Conservation (phyloP, 2,329 filamentous ascomycete species). For the Trichophaea hybrida region DNA sequence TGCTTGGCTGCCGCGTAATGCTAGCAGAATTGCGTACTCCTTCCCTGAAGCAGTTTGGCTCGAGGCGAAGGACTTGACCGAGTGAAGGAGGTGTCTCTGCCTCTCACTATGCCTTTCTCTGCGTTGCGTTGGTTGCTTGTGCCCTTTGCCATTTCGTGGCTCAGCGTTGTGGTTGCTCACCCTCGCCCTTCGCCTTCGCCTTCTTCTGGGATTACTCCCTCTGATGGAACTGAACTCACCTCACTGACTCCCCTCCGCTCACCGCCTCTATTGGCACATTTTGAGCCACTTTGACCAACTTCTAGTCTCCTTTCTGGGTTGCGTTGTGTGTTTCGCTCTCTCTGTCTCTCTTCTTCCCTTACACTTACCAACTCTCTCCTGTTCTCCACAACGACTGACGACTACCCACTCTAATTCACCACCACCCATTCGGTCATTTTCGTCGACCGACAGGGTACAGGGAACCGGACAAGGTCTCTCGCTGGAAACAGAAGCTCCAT, state of each 20-base stretch:
- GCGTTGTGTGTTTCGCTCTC: not conserved
- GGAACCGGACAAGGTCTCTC: slow-evolving; percentile 31
- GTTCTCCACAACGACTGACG: slow-evolving; percentile 6
- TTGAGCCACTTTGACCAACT: too few species aligned
- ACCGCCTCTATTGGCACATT: too few species aligned
- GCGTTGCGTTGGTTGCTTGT: too few species aligned
- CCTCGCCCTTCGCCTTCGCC: not conserved
- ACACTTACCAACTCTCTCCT: slow-evolving; percentile 24
- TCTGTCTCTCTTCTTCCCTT: not conserved
- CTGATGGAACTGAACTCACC: too few species aligned
- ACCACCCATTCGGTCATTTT: slow-evolving; percentile 21
- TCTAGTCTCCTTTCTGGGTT: not conserved
- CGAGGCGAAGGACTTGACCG: not conserved
- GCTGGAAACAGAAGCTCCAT: slow-evolving; percentile 29
- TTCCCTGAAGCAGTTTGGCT: not conserved
- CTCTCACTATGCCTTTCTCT: too few species aligned
- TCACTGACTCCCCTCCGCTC: too few species aligned
- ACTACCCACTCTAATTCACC: slow-evolving; percentile 9
- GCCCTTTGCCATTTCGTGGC: too few species aligned
- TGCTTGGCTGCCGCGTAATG: slow-evolving; percentile 2
- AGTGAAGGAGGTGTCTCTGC: not conserved
- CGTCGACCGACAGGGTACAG: slow-evolving; percentile 34
- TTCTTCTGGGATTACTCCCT: not conserved
- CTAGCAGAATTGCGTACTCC: slow-evolving; percentile 3
- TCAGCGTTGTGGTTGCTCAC: too few species aligned